Evolutionary conservation across 1,284 basidiomycete species (phyloP).

Genomic region (Papiliotrema terrestris): DNA sequence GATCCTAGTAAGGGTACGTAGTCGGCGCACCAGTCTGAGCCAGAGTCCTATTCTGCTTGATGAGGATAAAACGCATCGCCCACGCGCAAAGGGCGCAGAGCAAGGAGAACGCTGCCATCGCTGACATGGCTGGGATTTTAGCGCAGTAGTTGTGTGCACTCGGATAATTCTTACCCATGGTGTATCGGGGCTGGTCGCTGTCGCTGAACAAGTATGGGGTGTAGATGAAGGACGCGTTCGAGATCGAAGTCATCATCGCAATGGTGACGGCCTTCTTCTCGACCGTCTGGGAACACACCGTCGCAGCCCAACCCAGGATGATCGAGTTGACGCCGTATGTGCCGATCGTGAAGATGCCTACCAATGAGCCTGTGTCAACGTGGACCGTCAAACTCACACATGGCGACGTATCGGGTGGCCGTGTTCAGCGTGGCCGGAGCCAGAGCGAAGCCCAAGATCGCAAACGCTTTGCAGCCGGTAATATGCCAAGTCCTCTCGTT

Average conservation of each 20-base stretch:
- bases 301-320: constrained; percentile 36
- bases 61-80: constrained; percentile 17
- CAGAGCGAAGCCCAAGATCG: constrained; percentile 25
- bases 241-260: constrained; percentile 26
- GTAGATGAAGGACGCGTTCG: constrained; percentile 32
- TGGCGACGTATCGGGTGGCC: constrained; percentile 28
- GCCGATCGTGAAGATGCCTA: constrained; percentile 24
- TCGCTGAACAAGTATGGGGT: constrained; percentile 31
- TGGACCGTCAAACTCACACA: constrained; percentile 15
- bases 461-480: constrained; percentile 18
- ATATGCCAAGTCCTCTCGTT: constrained; percentile 30
- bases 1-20: background rate
- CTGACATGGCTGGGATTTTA: background rate
- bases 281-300: constrained; percentile 30
- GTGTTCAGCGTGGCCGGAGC: constrained; percentile 23
- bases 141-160: background rate
- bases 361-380: background rate
- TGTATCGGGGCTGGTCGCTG: constrained; percentile 21
- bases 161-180: constrained; percentile 10
- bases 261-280: constrained; percentile 37
- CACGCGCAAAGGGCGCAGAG: constrained; percentile 10
- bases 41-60: constrained; percentile 12
- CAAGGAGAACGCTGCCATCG: constrained; percentile 22
- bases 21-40: background rate
- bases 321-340: constrained; percentile 35